These are phyloP conservation scores for Trichoderma virens DNA, from an alignment of 495 filamentous ascomycete species.

Conservation along the genomic window DNA sequence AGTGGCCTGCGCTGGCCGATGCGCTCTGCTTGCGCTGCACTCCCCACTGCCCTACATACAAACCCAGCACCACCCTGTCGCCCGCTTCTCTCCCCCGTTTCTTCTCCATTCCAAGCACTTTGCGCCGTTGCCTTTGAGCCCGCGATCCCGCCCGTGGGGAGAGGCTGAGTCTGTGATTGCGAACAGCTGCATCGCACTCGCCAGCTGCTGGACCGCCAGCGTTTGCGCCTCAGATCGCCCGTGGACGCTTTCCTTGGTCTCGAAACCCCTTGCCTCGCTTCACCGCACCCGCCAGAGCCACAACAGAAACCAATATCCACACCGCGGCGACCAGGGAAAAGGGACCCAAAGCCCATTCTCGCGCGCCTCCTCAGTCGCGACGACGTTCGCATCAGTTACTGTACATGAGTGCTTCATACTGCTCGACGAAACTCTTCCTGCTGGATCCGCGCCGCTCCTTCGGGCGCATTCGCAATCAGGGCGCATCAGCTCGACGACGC, in stretches of 20 bases:
- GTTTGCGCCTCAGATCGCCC: background rate
- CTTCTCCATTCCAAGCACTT: conserved; percentile 20
- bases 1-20: background rate
- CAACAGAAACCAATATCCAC: too few species aligned
- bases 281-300: background rate
- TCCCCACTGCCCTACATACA: conserved; percentile 14
- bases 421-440: background rate
- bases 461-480: conserved; percentile 1
- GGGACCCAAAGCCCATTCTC: background rate
- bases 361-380: conserved; percentile 5
- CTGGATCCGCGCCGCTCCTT: background rate
- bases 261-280: background rate
- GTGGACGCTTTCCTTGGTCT: background rate
- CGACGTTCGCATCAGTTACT: background rate
- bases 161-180: background rate
- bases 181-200: background rate
- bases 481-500: background rate
- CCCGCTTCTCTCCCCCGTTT: conserved; percentile 16
- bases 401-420: background rate
- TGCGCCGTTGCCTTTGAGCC: conserved; percentile 14
- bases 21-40: conserved; percentile 7
- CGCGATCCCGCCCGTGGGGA: conserved; percentile 7
- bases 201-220: background rate
- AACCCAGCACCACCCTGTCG: conserved; percentile 20
- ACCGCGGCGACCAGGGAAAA: background rate